Evolutionary conservation across 2,329 filamentous ascomycete genomes (phyloP), one percentile per base, ranked within the genome.

Genomic region (Neofusicoccum kwambonambiense): DNA sequence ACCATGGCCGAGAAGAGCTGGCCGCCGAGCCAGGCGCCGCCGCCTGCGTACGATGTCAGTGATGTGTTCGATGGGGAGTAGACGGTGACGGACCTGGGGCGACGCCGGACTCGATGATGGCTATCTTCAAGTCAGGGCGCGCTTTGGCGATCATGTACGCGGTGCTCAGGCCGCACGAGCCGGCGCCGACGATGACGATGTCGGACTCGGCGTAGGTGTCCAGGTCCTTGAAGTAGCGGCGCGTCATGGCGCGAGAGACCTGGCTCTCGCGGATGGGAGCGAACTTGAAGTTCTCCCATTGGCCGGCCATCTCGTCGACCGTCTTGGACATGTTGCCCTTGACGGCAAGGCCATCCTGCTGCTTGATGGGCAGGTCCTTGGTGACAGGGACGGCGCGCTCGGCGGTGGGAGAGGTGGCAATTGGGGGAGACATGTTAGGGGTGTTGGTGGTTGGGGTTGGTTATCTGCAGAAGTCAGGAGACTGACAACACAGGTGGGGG

Each of bases 1-100:
- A 97, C 86, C 93, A 97, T 97, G 74, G 93, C 93, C 67, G 88
- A 91, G 87, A 97, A 97, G 65, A 97, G 90, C 82, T 97, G 93
- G 17, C 93, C 93, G 65, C 93, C 93, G 51, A 97, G 87, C 93
- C 93, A 97, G 67, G 92, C 93, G 72, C 93, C 93, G 69, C 93
- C 93, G 67, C 91, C 91, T 61, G 9, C 17, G 6, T 2, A 8
- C n/a, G 3, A 7, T 8, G 37, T 63, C 4, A 63, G 61, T 17
- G 11, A 3, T 1, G n/a, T 9, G 12, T 22, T 7, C 27, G 27
- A 1, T 7, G 1, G 7, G 7, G 15, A 13, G 19, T 19, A 9
- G 17, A n/a, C 31, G 3, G 37, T 6, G 37, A 71, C 75, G 66
- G 68, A 79, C 86, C 81, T 61, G 93, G 93, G 60, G 91, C 89